These are phyloP conservation scores for Escovopsis sp. DNA, from an alignment of 2,329 filamentous ascomycete genomes.

Conservation along the genomic window DNA sequence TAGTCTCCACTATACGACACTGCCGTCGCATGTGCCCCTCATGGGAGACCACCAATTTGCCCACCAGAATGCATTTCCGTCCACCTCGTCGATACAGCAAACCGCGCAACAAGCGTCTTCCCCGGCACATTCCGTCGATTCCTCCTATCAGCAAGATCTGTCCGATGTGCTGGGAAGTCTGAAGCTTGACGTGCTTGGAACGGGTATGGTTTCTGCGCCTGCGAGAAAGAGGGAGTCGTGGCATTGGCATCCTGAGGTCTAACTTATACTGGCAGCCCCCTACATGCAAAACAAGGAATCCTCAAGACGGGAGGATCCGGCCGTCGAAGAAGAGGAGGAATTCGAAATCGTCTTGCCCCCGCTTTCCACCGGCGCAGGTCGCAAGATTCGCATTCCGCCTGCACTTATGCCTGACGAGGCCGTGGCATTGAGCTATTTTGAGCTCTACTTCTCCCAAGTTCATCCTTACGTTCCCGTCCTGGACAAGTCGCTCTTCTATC, in stretches of 20 bases:
- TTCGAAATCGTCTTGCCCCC: conserved; percentile 56
- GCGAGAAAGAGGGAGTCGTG: no score
- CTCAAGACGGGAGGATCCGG: conserved; percentile 41
- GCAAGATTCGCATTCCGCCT: conserved; percentile 74
- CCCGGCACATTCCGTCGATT: conserved; percentile 43
- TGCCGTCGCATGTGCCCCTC: conserved; percentile 32
- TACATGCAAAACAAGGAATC: conserved; percentile 59
- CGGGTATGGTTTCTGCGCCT: conserved; percentile 43
- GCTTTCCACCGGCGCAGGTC: conserved; percentile 51
- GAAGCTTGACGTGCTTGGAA: conserved; percentile 74
- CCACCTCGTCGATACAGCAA: conserved; percentile 27
- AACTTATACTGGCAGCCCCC: conserved; percentile 44
- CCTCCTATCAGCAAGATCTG: conserved; percentile 56
- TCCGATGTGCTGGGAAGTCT: conserved; percentile 72
- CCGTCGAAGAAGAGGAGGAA: conserved; percentile 58
- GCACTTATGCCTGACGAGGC: conserved; percentile 87
- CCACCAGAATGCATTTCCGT: conserved; percentile 36
- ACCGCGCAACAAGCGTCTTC: conserved; percentile 21
- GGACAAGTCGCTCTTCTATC: conserved; percentile 68
- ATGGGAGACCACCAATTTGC: conserved; percentile 38
- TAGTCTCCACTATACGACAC: conserved; percentile 38
- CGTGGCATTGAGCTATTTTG: conserved; percentile 69
- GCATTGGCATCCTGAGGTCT: neutral
- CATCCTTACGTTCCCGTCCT: conserved; percentile 89
- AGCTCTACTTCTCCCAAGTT: conserved; percentile 79